phyloP scores from a whole-genome alignment of 2,329 filamentous ascomycete species.

The Neophaeococcomyces aloes region DNA sequence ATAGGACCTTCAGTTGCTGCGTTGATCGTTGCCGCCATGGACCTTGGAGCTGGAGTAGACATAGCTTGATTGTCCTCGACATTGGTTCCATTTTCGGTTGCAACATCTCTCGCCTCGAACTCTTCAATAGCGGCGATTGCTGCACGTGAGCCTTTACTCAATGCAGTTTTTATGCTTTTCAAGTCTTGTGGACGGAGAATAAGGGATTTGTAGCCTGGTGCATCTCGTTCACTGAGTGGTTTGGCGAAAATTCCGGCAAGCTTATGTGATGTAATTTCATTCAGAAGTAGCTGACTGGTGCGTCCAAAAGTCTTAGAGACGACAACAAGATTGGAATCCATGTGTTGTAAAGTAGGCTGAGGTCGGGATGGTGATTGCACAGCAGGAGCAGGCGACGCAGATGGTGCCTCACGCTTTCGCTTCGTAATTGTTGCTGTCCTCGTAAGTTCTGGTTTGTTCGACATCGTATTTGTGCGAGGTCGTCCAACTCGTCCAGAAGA shows the following conservation, averaged over 20 bases:
- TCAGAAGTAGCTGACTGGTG: constrained; percentile 61
- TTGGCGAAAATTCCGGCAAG: constrained; percentile 71
- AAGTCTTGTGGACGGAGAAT: constrained; percentile 67
- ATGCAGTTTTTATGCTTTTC: constrained; percentile 64
- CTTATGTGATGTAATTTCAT: constrained; percentile 66
- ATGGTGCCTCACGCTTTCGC: constrained; percentile 32
- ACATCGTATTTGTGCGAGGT: constrained; percentile 8
- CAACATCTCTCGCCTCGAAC: constrained; percentile 40
- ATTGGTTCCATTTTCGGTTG: constrained; percentile 1
- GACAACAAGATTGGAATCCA: constrained; percentile 27
- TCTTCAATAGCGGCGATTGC: constrained; percentile 33
- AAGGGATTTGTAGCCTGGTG: constrained; percentile 63
- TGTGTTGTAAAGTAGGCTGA: constrained; percentile 17
- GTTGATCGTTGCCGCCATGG: constrained; percentile 23
- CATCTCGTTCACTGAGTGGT: constrained; percentile 62
- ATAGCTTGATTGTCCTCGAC: constrained; percentile 5
- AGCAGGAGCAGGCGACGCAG: constrained; percentile 18
- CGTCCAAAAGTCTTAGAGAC: constrained; percentile 45
- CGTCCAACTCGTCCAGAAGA: constrained; percentile 24
- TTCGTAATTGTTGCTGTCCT: constrained; percentile 22
- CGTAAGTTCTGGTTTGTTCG: constrained; percentile 5
- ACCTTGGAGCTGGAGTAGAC: constrained; percentile 22
- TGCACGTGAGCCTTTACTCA: constrained; percentile 40
- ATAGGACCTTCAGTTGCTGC: constrained; percentile 20
- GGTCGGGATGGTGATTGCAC: constrained; percentile 8